Conservation (phyloP, 129 eudicot genomes). For the Solidago caesia region DNA sequence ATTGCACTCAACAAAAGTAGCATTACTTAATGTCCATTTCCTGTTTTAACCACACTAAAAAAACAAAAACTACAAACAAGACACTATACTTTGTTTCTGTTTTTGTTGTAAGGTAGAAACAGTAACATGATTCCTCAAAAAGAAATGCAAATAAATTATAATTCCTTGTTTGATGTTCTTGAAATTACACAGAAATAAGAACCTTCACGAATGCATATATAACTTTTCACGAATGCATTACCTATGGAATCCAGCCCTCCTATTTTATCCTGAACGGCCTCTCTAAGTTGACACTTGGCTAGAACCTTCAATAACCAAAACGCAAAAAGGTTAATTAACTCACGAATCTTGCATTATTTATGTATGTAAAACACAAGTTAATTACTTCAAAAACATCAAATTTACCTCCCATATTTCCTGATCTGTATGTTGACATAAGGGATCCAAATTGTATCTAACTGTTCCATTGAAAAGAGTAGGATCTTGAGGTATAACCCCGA, state of each 20-base stretch:
- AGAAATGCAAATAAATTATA: not conserved
- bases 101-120: not conserved
- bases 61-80: not conserved
- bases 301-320: conserved; percentile 40
- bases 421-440: conserved; percentile 54
- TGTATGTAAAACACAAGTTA: not conserved
- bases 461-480: conserved; percentile 73
- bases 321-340: not conserved
- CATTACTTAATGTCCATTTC: no score
- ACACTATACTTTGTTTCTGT: not conserved
- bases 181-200: not conserved
- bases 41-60: not conserved
- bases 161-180: not conserved
- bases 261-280: conserved; percentile 47
- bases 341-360: not conserved
- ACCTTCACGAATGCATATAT: no score
- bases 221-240: conserved; percentile 20
- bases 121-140: not conserved
- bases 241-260: conserved; percentile 50
- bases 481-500: conserved; percentile 69
- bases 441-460: conserved; percentile 66
- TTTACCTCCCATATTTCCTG: conserved; percentile 64
- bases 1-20: no score
- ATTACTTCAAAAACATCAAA: conserved; percentile 10
- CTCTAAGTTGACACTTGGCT: conserved; percentile 55